Base-by-base conservation (phyloP, 2,329 filamentous ascomycete genomes). In the Cordyceps tenuipes region DNA sequence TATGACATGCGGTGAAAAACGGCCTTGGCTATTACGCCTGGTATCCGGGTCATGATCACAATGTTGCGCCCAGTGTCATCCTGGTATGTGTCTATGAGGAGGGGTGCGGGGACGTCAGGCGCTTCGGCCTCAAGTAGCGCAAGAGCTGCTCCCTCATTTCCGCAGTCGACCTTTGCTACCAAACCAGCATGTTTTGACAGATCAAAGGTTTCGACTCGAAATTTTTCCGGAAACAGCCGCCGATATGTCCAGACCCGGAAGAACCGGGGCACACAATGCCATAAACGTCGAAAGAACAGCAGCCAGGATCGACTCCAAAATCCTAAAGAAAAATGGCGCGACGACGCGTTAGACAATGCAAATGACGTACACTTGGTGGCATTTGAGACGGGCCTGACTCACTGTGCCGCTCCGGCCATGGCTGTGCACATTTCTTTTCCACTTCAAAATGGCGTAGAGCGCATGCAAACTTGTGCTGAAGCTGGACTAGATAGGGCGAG, bases 291-390 rank as follows among this genome's bases (percentile, higher is more conserved):
- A 15, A 53, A 53, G 19, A 53, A 53, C 12, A 53, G n/a, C 23
- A 53, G 50, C 50, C 50, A 53, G n/a, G 50, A 29, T 29, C 50
- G 50, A 43, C 13, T 53, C 50, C 50, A 53, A 34, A 53, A 53
- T 41, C 26, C 50, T 53, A 6, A 26, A 2, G 26, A 15, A 36
- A 12, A 36, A 12, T 4, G 46, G 41, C 41, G 41, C 46, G 12
- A 48, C 2, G 15, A 12, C 29, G 29, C 29, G 29, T 29, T 29
- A 29, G 29, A 29, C 29, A 29, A 29, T 29, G 29, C 29, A 29
- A 29, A 29, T 6, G 3, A 29, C 7, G 15, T 12, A 12, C 15
- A 41, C 15, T 12, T 2, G 15, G 6, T 12, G 12, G 36, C 36
- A 41, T 41, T 41, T 12, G 10, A 41, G 12, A 17, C 9, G 8